These are phyloP conservation scores for Rhizophagus prolifer DNA, from an alignment of 192 early-diverging fungal species.

Conservation along the genomic window DNA sequence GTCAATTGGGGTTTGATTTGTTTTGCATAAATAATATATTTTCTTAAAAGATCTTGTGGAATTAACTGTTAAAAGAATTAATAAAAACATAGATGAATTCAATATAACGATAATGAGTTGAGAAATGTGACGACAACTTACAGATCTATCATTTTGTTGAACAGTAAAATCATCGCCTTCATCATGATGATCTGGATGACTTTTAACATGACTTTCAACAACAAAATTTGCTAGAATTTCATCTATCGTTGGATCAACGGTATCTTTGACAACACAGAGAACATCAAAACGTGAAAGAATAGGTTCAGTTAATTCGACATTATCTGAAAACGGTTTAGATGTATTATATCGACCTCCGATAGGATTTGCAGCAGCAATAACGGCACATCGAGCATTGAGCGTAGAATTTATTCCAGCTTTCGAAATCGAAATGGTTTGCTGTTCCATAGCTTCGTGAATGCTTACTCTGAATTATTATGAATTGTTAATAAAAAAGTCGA, in stretches of 20 bases:
- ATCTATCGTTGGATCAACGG: conserved; percentile 86
- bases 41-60: conserved; percentile 77
- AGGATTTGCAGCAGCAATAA: conserved; percentile 82
- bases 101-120: not conserved
- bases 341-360: conserved; percentile 84
- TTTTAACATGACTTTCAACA: conserved; percentile 86
- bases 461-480: conserved; percentile 58
- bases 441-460: conserved; percentile 96
- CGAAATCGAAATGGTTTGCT: conserved; percentile 84
- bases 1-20: conserved; percentile 75
- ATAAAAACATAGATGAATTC: conserved; percentile 14
- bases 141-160: not conserved
- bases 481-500: not conserved
- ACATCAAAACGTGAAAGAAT: conserved; percentile 98
- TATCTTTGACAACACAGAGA: conserved; percentile 93
- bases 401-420: conserved; percentile 88
- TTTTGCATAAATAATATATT: conserved; percentile 89
- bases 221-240: conserved; percentile 92
- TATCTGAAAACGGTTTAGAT: conserved; percentile 91
- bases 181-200: conserved; percentile 71
- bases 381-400: conserved; percentile 80
- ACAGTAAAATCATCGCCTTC: conserved; percentile 34
- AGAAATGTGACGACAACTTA: not conserved
- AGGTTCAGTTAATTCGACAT: conserved; percentile 98
- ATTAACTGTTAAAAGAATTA: conserved; percentile 56